Percentiles rank a stretch among this genome's conserved stretches.
Conservation (phyloP, 2,329 filamentous ascomycete genomes). For the Penicillium sp. region DNA sequence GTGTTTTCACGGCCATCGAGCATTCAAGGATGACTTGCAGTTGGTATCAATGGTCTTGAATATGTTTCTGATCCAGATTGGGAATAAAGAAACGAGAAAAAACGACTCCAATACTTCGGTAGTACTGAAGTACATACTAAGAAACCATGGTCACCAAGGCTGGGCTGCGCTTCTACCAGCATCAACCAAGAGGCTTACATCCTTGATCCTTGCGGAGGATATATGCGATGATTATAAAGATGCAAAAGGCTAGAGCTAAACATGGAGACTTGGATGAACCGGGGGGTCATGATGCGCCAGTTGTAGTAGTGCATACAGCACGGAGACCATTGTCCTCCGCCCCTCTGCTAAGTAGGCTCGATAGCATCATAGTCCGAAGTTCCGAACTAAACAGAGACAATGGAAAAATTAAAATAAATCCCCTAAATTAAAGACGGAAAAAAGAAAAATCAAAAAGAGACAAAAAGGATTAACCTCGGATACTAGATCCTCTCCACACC, state of each 20-base stretch:
- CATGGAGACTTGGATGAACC: conserved; percentile 20
- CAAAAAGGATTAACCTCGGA: conserved; percentile 9
- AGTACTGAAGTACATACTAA: neutral
- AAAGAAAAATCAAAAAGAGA: neutral
- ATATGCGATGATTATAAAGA: conserved; percentile 23
- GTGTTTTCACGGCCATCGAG: neutral
- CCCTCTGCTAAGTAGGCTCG: neutral
- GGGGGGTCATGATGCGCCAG: neutral
- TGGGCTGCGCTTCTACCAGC: neutral
- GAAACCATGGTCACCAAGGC: neutral
- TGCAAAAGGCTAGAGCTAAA: conserved; percentile 17
- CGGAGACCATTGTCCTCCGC: neutral
- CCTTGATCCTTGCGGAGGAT: neutral
- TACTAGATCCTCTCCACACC: conserved; percentile 16
- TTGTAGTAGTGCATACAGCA: neutral
- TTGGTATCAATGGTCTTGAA: neutral
- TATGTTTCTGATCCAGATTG: neutral
- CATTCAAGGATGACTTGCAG: neutral
- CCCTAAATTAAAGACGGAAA: neutral
- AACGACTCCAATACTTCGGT: neutral
- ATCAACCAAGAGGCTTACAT: conserved; percentile 1
- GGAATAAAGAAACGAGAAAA: neutral
- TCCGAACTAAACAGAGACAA: neutral
- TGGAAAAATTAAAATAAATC: neutral
- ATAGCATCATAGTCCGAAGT: neutral